Conservation (phyloP, 2,329 filamentous ascomycete genomes). For the Colletotrichum costaricense region DNA sequence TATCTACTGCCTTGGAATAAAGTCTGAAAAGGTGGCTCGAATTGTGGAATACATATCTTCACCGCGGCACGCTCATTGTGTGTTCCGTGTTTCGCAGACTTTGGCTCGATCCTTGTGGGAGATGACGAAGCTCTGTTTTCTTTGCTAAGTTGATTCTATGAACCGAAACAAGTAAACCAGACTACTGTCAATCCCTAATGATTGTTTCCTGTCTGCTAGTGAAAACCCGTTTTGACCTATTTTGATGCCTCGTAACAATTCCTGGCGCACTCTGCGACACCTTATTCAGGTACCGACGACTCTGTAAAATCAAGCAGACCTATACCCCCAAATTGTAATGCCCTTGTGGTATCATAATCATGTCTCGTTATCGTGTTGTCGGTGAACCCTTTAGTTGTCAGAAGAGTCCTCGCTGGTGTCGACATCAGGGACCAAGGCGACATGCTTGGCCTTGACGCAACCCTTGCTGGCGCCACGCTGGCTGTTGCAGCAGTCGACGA, state of each 20-base stretch:
- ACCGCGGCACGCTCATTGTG: not conserved
- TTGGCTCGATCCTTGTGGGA: too few species aligned
- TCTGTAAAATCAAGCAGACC: not conserved
- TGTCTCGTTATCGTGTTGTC: not conserved
- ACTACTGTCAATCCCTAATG: not conserved
- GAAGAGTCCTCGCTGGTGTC: not conserved
- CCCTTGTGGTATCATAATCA: not conserved
- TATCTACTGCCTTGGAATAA: slow-evolving; percentile 90
- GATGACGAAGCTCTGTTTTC: not conserved
- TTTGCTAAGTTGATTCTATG: not conserved
- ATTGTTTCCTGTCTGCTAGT: not conserved
- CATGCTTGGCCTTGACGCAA: not conserved
- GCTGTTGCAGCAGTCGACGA: slow-evolving; percentile 18
- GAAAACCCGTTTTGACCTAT: not conserved
- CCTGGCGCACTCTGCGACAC: too few species aligned
- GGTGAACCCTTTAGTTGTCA: not conserved
- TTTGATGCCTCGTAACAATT: not conserved
- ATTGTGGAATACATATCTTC: slow-evolving; percentile 75
- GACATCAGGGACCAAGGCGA: not conserved
- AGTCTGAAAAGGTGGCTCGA: slow-evolving; percentile 85
- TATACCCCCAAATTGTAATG: not conserved
- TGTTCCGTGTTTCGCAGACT: not conserved
- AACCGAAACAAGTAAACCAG: not conserved
- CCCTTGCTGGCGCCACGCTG: slow-evolving; percentile 1
- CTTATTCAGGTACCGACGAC: not conserved